These are phyloP conservation scores for Penicillium sp. DNA, from an alignment of 2,329 filamentous ascomycete species.

Conservation along the genomic window DNA sequence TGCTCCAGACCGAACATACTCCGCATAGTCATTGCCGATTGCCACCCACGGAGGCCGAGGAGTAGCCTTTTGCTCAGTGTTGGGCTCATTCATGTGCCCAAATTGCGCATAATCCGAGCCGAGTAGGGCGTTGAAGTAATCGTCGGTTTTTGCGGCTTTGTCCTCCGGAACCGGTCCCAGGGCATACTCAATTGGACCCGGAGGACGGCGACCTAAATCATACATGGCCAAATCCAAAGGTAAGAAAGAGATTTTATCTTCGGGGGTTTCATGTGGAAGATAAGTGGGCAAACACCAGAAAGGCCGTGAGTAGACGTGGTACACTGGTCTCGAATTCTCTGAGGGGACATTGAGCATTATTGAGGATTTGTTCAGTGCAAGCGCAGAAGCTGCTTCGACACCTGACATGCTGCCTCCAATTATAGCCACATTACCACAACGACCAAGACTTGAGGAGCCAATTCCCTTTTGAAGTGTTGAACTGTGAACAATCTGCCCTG, in stretches of 20 bases:
- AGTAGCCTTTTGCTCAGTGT: constrained; percentile 38
- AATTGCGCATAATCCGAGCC: constrained; percentile 44
- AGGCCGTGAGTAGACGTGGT: constrained; percentile 65
- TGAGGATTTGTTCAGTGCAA: constrained; percentile 67
- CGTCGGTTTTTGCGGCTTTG: constrained; percentile 52
- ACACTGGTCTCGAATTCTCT: constrained; percentile 40
- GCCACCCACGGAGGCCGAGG: constrained; percentile 60
- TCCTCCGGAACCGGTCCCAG: constrained; percentile 61
- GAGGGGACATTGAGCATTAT: constrained; percentile 27
- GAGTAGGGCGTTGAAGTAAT: constrained; percentile 41
- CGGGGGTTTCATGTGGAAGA: constrained; percentile 31
- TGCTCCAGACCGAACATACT: constrained; percentile 64
- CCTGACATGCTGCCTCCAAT: constrained; percentile 81
- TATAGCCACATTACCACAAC: constrained; percentile 61
- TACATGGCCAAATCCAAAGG: constrained; percentile 69
- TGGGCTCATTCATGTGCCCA: constrained; percentile 32
- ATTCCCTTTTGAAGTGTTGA: constrained; percentile 57
- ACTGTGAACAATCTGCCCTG: constrained; percentile 60
- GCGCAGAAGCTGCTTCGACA: constrained; percentile 67
- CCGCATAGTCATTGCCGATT: constrained; percentile 66
- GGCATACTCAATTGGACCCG: constrained; percentile 54
- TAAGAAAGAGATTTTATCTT: constrained; percentile 51
- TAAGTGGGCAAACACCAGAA: constrained; percentile 64
- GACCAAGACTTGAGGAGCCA: constrained; percentile 15
- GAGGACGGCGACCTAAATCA: constrained; percentile 59